Percentiles rank a stretch among this genome's conserved stretches.
Evolutionary conservation across 2,329 filamentous ascomycete species (phyloP).

Genomic region (Myriosclerotinia scirpicola): DNA sequence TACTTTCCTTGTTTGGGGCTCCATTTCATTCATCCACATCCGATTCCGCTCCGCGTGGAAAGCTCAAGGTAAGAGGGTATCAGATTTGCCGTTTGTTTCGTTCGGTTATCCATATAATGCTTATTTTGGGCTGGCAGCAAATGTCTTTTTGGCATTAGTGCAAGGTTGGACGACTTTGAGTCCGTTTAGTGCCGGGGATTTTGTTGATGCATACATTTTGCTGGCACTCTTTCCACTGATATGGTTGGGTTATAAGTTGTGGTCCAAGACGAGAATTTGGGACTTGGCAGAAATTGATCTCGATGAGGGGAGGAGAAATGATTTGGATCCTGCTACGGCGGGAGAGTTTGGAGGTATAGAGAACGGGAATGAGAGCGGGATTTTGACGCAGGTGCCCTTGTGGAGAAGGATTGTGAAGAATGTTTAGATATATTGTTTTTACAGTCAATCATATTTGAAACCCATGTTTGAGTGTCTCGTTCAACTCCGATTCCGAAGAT

Average conservation of each 20-base stretch:
- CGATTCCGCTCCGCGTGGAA: constrained; percentile 67
- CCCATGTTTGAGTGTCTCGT: no score
- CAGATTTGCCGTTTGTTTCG: constrained; percentile 57
- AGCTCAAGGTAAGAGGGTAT: constrained; percentile 54
- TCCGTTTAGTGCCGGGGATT: constrained; percentile 58
- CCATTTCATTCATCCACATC: constrained; percentile 69
- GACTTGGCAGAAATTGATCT: constrained; percentile 55
- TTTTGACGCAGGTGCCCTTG: constrained; percentile 1
- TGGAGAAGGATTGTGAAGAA: constrained; percentile 24
- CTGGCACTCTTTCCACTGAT: constrained; percentile 60
- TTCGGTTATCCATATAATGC: constrained; percentile 58
- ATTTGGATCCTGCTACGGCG: constrained; percentile 7
- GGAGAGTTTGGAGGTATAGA: background rate
- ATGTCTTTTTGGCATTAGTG: constrained; percentile 59
- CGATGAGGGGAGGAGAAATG: constrained; percentile 52
- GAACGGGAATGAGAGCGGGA: background rate
- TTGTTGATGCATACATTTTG: constrained; percentile 64
- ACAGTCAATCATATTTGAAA: no score
- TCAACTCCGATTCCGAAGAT: no score
- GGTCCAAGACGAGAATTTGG: constrained; percentile 54
- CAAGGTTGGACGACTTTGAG: constrained; percentile 61
- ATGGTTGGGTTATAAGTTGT: constrained; percentile 55
- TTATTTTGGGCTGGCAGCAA: constrained; percentile 58
- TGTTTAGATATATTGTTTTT: background rate
- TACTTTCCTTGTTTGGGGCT: constrained; percentile 71